Conservation (phyloP, 2,329 filamentous ascomycete genomes). For the Sporothrix brasiliensis region DNA sequence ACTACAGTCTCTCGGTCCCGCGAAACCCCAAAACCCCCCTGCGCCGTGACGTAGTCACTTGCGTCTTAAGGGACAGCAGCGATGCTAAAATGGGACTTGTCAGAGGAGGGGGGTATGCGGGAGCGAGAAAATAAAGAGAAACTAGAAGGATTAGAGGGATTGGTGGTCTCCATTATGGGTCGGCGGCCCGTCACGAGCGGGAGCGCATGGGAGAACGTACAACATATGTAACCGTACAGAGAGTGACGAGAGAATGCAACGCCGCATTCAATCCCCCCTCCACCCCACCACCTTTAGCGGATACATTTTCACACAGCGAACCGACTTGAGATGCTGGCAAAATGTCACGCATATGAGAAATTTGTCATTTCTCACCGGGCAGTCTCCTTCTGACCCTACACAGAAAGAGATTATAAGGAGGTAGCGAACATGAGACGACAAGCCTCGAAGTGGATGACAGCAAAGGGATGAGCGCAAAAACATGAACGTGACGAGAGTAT, state of each 20-base stretch:
- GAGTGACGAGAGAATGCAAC: not conserved
- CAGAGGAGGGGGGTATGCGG: not conserved
- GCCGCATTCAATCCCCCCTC: not conserved
- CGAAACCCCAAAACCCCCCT: not conserved
- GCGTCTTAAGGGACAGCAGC: not conserved
- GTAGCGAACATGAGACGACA: not conserved
- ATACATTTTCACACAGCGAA: not conserved
- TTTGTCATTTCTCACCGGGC: not conserved
- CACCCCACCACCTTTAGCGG: not conserved
- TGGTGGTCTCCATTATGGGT: constrained; percentile 19
- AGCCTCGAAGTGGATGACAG: not conserved
- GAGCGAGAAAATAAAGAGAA: not conserved
- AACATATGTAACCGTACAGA: no score
- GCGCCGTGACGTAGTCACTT: constrained; percentile 13
- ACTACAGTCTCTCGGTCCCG: not conserved
- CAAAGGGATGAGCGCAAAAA: not conserved
- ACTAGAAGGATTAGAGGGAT: not conserved
- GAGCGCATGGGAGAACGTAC: not conserved
- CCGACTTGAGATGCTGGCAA: not conserved
- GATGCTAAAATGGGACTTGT: not conserved
- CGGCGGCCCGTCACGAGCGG: constrained; percentile 23
- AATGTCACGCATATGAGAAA: not conserved
- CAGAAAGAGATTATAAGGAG: not conserved
- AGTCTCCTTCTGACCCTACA: not conserved
- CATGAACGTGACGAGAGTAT: not conserved